These are phyloP conservation scores for Gossypium gossypioides DNA, from an alignment of 441 rosid genomes.

Conservation along the genomic window DNA sequence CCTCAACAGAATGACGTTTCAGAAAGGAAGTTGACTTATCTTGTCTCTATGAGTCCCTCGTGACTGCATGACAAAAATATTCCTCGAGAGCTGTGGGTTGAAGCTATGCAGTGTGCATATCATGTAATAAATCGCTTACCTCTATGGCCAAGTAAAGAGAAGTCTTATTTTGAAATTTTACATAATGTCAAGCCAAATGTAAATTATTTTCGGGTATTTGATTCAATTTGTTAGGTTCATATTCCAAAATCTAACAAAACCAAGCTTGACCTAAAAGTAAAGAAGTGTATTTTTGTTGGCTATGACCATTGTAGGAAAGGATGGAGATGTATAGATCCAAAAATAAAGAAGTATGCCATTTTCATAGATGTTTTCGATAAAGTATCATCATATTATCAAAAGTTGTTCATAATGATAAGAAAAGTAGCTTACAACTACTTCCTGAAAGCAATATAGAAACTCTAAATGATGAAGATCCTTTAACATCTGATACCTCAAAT, in stretches of 20 bases:
- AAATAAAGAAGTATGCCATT: not conserved
- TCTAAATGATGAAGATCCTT: not conserved
- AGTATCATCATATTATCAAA: not conserved
- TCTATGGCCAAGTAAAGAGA: not conserved
- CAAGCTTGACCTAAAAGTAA: not conserved
- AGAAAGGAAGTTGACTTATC: not conserved
- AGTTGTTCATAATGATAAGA: no score
- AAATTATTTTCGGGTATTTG: not conserved
- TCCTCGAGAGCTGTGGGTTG: conserved; percentile 3
- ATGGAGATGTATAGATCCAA: not conserved
- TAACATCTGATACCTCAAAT: not conserved
- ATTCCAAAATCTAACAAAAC: not conserved
- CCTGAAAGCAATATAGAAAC: not conserved
- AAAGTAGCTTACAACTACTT: no score
- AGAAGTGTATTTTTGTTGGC: not conserved
- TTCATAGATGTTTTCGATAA: not conserved
- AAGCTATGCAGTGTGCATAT: not conserved
- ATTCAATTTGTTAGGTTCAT: not conserved
- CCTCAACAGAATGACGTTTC: not conserved
- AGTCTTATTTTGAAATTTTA: conserved; percentile 5
- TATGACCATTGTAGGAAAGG: not conserved
- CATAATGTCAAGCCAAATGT: not conserved
- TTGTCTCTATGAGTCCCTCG: not conserved
- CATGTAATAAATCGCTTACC: not conserved
- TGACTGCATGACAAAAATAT: not conserved